A percentile compares a stretch with the other conserved stretches of the same genome.
phyloP scores from a whole-genome alignment of 169 alveolate genomes.

The Plasmodium fragile region DNA sequence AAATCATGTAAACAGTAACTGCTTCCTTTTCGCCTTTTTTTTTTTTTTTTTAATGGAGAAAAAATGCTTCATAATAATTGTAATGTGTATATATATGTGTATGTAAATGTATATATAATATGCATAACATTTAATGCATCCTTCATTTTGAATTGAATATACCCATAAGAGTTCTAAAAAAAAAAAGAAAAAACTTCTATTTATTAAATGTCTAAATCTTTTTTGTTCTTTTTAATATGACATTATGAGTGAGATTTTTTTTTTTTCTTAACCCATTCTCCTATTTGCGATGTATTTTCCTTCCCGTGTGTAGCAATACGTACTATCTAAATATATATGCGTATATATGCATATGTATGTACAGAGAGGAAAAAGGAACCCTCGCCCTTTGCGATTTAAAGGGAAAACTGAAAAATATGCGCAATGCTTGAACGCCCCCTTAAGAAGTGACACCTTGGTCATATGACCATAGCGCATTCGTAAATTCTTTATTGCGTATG shows the following conservation, averaged over 20 bases:
- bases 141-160: slow-evolving; percentile 10
- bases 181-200: not conserved
- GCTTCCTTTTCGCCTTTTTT: not conserved
- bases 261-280: not conserved
- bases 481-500: slow-evolving; percentile 4
- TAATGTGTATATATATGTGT: not conserved
- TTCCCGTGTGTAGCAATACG: slow-evolving; percentile 8
- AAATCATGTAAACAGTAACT: not conserved
- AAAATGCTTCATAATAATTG: slow-evolving; percentile 16
- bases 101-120: slow-evolving; percentile 1
- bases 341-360: slow-evolving; percentile 13
- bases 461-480: not conserved
- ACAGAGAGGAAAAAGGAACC: not conserved
- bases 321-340: not conserved
- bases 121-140: not conserved
- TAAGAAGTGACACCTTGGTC: not conserved
- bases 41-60: slow-evolving; percentile 9
- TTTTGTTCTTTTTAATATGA: slow-evolving; percentile 37
- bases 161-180: slow-evolving; percentile 13
- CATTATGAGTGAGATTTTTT: slow-evolving; percentile 11
- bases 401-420: not conserved
- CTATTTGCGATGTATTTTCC: not conserved
- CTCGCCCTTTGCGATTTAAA: slow-evolving; percentile 1
- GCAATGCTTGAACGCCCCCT: not conserved
- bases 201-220: slow-evolving; percentile 66